Percentiles rank a stretch among this genome's conserved stretches.
These are phyloP conservation scores for Termitomyces sp. DNA, from an alignment of 768 basidiomycete genomes.

Conservation along the genomic window DNA sequence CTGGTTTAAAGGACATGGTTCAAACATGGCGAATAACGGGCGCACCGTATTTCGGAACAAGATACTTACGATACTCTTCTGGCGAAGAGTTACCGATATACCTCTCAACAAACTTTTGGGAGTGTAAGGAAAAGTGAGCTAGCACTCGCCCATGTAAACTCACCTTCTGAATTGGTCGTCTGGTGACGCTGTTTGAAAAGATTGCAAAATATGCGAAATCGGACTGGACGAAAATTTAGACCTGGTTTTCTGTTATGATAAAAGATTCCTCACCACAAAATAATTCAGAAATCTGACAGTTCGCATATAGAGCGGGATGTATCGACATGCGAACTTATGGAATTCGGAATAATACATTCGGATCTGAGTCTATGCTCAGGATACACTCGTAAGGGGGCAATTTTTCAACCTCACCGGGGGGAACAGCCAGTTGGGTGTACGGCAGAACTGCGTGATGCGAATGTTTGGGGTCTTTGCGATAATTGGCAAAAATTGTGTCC, in stretches of 20 bases:
- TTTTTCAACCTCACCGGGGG: conserved; percentile 33
- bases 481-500: conserved; percentile 47
- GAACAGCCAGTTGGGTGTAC: conserved; percentile 46
- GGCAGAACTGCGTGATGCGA: conserved; percentile 44
- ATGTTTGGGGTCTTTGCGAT: conserved; percentile 37
- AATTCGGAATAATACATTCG: conserved; percentile 22
- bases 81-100: conserved; percentile 42
- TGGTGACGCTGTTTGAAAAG: conserved; percentile 9
- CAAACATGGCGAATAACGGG: neutral
- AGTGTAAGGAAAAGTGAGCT: neutral
- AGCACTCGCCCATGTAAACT: neutral
- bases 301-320: conserved; percentile 35
- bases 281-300: conserved; percentile 21
- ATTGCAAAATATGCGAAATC: conserved; percentile 8
- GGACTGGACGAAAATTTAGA: neutral
- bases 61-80: conserved; percentile 34
- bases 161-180: conserved; percentile 1
- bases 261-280: conserved; percentile 8
- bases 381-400: neutral
- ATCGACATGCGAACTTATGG: conserved; percentile 37
- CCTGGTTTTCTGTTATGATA: neutral
- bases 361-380: conserved; percentile 11
- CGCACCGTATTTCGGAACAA: conserved; percentile 50
- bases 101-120: conserved; percentile 13
- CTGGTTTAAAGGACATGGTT: neutral